Evolutionary conservation across 257 asterid genomes (phyloP), one percentile per base, ranked within the genome.

Genomic region (Gynochthodes officinalis): DNA sequence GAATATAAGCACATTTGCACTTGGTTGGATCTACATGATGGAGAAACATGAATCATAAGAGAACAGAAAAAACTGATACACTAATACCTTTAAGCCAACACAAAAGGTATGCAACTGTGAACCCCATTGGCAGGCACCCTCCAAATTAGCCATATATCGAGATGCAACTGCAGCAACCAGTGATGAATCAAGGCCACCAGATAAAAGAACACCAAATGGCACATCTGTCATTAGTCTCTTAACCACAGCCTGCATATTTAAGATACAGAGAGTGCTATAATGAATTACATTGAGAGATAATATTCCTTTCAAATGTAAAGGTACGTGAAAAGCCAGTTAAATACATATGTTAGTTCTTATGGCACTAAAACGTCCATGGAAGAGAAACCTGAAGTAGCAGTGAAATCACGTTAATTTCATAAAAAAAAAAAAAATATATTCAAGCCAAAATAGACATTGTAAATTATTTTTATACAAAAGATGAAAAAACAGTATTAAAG

Each of bases 151-250:
- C 85, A 95, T 78, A 86, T 92, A 86, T 54, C 99, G 94, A 73
- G 90, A 86, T 72, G 97, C 94, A 83, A 95, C 98, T 8, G 99
- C 88, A 78, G 99, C 99, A 83, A 92, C 98, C 76, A 95, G 96
- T 16, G 99, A 95, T 42, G 99, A 92, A 86, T 95, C 99, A 58
- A 95, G 90, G 76, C 99, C 98, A 23, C 99, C 99, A 9, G 99
- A 95, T 79, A 95, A 83, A 85, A 95, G 97, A 66, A 95, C 98
- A 68, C 99, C 99, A 84, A 95, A 95, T 72, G 99, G 99, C 39
- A 95, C 99, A 86, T 95, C 98, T 48, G 99, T 84, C 99, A 92
- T 95, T 57, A 92, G 95, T 84, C 99, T 85, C 90, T 95, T 95
- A 60, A 80, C 76, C 73, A 95, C 98, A 81, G 98, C 98, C 99